Conservation (phyloP, 2,329 filamentous ascomycete genomes). For the Fusarium mundagurra region DNA sequence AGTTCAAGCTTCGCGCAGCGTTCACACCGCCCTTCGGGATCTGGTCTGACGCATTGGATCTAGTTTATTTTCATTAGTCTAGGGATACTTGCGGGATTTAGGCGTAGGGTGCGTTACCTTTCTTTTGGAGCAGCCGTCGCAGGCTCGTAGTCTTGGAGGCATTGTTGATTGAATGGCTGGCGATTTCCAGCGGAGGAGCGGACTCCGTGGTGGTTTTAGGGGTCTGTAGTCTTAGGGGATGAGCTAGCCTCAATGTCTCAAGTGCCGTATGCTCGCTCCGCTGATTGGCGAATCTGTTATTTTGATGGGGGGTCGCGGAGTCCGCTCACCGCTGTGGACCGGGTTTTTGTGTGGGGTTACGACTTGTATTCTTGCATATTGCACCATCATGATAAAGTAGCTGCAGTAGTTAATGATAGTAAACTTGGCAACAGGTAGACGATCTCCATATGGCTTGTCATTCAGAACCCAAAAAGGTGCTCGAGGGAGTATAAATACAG, state of each 20-base stretch:
- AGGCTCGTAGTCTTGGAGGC: neutral
- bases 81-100: too few species aligned
- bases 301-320: neutral
- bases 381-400: neutral
- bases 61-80: neutral
- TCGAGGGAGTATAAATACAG: neutral
- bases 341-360: too few species aligned
- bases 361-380: neutral
- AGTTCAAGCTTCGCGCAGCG: neutral
- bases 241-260: neutral
- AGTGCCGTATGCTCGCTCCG: fast-evolving
- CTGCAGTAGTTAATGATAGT: neutral
- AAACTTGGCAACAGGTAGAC: fast-evolving
- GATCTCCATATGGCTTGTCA: neutral
- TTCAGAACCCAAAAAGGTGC: fast-evolving
- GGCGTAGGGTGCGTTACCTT: neutral
- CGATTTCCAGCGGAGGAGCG: fast-evolving
- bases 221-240: neutral
- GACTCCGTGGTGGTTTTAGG: neutral
- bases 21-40: neutral
- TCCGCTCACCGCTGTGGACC: too few species aligned
- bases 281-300: fast-evolving
- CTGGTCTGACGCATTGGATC: neutral
- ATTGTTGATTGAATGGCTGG: neutral
- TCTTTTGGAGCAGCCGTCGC: neutral